Conservation (phyloP, 1,284 basidiomycete genomes). For the Fistulinella staudtii region DNA sequence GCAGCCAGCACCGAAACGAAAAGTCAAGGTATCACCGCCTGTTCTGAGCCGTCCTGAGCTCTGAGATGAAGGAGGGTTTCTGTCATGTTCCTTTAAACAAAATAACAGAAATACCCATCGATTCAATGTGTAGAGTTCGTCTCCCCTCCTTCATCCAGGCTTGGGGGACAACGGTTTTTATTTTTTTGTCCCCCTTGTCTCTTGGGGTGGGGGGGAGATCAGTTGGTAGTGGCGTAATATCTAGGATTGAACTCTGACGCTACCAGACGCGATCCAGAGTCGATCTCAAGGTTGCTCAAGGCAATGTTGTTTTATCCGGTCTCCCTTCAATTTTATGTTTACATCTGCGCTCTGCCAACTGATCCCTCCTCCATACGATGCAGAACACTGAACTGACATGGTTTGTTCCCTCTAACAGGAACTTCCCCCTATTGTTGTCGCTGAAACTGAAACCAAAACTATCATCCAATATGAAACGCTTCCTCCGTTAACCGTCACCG, state of each 20-base stretch:
- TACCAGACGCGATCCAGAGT: constrained; percentile 36
- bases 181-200: constrained; percentile 71
- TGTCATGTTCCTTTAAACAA: constrained; percentile 37
- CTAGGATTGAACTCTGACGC: constrained; percentile 26
- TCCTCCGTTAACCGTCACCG: constrained; percentile 49
- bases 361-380: constrained; percentile 38
- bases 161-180: constrained; percentile 74
- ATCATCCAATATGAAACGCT: constrained; percentile 59
- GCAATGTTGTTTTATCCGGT: constrained; percentile 15
- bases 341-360: constrained; percentile 31
- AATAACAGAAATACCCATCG: constrained; percentile 21
- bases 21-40: constrained; percentile 83
- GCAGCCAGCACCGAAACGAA: constrained; percentile 60
- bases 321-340: constrained; percentile 17
- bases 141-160: constrained; percentile 80
- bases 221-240: constrained; percentile 32
- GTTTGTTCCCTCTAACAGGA: constrained; percentile 42
- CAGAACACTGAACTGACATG: constrained; percentile 32
- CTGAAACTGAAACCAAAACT: constrained; percentile 64
- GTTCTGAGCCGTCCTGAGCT: constrained; percentile 80
- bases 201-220: constrained; percentile 45
- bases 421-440: constrained; percentile 59
- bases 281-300: constrained; percentile 42
- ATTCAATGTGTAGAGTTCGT: constrained; percentile 65
- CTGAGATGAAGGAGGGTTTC: constrained; percentile 82